Evolutionary conservation across 352 stramenopile genomes (phyloP).

Genomic region (Globisporangium uncinulatum): DNA sequence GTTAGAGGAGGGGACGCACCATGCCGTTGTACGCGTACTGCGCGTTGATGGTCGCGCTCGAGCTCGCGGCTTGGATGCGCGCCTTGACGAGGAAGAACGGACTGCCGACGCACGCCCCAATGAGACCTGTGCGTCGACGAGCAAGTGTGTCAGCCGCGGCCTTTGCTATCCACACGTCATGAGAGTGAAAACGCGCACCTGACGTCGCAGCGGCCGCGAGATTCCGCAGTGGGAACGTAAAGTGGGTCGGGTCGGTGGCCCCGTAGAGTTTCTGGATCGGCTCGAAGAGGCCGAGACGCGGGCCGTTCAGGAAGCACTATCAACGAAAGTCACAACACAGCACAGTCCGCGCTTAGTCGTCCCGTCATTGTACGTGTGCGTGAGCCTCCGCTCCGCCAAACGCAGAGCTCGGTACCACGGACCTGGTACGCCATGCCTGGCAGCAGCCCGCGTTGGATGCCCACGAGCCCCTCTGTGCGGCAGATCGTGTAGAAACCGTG

Average conservation of each 20-base stretch:
- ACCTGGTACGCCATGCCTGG: constrained; percentile 80
- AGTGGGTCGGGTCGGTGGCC: constrained; percentile 68
- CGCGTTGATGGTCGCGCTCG: constrained; percentile 63
- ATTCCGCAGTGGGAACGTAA: constrained; percentile 72
- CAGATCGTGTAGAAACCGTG: constrained; percentile 83
- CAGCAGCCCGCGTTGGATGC: constrained; percentile 75
- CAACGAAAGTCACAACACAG: neutral
- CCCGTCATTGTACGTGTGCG: too few species aligned
- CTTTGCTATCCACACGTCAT: neutral
- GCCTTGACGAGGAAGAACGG: constrained; percentile 86
- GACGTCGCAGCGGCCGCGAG: constrained; percentile 69
- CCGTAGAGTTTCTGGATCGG: constrained; percentile 75
- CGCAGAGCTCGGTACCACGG: neutral
- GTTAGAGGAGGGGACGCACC: constrained; percentile 24
- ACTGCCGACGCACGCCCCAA: constrained; percentile 71
- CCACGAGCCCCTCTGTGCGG: constrained; percentile 63
- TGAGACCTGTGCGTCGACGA: constrained; percentile 29
- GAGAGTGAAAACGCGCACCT: constrained; percentile 9
- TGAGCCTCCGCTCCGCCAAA: too few species aligned
- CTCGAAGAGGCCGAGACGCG: constrained; percentile 71
- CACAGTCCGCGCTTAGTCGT: neutral
- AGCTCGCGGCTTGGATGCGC: constrained; percentile 77
- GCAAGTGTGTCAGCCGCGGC: neutral
- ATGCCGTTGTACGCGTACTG: constrained; percentile 83
- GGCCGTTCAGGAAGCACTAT: constrained; percentile 75